Evolutionary conservation across 2,329 filamentous ascomycete genomes (phyloP).

Genomic region (Ophiostoma montium): DNA sequence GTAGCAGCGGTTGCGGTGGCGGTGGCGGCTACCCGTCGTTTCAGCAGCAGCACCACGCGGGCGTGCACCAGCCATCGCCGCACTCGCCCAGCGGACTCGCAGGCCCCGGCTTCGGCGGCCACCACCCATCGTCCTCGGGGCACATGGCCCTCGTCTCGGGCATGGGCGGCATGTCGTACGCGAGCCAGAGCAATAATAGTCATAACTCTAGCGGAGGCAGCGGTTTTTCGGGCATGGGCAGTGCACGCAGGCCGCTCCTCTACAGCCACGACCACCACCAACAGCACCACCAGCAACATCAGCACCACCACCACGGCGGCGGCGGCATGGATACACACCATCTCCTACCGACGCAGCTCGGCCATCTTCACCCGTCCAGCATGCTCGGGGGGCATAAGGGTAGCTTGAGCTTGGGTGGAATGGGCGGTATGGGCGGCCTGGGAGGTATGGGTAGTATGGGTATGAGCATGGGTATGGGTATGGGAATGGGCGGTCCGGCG

Average conservation of each 20-base stretch:
- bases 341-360: slow-evolving; percentile 2
- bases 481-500: slow-evolving; percentile 15
- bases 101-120: slow-evolving; percentile 8
- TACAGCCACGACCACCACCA: slow-evolving; percentile 23
- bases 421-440: slow-evolving; percentile 41
- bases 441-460: slow-evolving; percentile 43
- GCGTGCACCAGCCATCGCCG: slow-evolving; percentile 1
- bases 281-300: not conserved
- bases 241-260: slow-evolving; percentile 4
- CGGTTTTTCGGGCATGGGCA: not conserved
- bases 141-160: slow-evolving; percentile 7
- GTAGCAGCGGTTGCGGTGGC: not conserved
- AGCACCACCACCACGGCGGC: not conserved
- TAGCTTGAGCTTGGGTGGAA: no score
- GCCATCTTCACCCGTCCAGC: slow-evolving; percentile 39
- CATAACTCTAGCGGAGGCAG: not conserved
- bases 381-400: slow-evolving; percentile 27
- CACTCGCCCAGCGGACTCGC: slow-evolving; percentile 6
- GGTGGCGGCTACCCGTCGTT: slow-evolving; percentile 2
- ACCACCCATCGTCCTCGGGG: slow-evolving; percentile 7
- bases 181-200: no score
- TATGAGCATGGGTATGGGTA: slow-evolving; percentile 17
- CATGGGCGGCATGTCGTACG: slow-evolving; percentile 7
- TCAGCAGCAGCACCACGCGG: not conserved
- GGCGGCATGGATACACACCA: slow-evolving; percentile 24